These are phyloP conservation scores for Starmerella khaoyaiensis DNA, from an alignment of 805 yeast genomes.

Conservation along the genomic window DNA sequence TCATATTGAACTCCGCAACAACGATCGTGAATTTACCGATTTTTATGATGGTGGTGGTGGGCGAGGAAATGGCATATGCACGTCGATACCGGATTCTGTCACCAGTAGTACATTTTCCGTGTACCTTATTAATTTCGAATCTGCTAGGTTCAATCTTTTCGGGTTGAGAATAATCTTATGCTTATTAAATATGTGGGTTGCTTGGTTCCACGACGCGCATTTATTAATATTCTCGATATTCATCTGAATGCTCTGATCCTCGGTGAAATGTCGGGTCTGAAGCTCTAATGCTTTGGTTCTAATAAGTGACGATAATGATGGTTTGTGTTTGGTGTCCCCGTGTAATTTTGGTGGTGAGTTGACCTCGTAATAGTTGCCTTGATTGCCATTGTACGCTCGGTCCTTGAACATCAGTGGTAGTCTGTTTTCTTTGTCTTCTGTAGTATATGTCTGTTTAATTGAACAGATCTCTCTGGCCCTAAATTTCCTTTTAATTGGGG, in stretches of 20 bases:
- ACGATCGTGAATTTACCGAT: too few species aligned
- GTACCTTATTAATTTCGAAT: background rate
- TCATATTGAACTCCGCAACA: too few species aligned
- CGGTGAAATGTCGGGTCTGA: too few species aligned
- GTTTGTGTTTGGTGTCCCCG: background rate
- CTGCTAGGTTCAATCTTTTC: background rate
- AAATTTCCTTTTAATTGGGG: too few species aligned
- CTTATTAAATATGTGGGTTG: too few species aligned
- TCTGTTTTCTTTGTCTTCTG: too few species aligned
- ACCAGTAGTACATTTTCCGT: background rate
- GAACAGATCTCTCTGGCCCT: too few species aligned
- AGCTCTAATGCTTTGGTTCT: slow-evolving; percentile 2
- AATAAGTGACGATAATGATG: slow-evolving; percentile 4
- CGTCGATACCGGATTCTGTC: background rate
- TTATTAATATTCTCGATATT: background rate
- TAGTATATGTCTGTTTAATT: too few species aligned
- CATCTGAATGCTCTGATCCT: background rate
- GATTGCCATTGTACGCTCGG: too few species aligned
- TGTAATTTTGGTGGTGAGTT: background rate
- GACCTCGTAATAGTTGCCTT: too few species aligned
- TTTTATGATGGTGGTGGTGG: background rate
- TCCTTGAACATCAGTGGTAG: too few species aligned
- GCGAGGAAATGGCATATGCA: background rate
- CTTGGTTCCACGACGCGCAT: background rate
- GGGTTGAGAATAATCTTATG: background rate